These are phyloP conservation scores for Colletotrichum karsti DNA, from an alignment of 2,329 filamentous ascomycete species.

Conservation along the genomic window DNA sequence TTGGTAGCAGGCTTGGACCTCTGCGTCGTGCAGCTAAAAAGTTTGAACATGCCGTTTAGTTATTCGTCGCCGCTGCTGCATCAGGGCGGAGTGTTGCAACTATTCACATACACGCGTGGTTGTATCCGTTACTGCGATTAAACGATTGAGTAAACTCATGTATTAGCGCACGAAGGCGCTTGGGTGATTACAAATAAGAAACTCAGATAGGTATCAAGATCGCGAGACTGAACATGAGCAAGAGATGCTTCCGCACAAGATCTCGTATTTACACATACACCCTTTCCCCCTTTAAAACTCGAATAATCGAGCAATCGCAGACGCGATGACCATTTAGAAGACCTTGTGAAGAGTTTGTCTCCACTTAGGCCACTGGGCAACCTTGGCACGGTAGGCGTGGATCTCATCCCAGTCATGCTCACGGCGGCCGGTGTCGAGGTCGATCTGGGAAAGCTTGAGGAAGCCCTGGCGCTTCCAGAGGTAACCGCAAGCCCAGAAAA, in stretches of 20 bases:
- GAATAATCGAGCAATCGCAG: neutral
- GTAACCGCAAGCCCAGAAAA: slow-evolving; percentile 65
- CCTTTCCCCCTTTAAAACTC: neutral
- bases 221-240: neutral
- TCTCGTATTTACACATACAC: slow-evolving; percentile 2
- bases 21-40: no score
- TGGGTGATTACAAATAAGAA: neutral
- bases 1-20: no score
- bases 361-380: slow-evolving; percentile 63
- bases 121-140: no score
- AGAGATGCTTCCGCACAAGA: neutral
- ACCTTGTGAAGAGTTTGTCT: slow-evolving; percentile 46
- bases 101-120: no score
- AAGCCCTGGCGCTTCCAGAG: slow-evolving; percentile 72
- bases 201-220: slow-evolving; percentile 24
- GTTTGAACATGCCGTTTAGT: no score
- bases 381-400: slow-evolving; percentile 59
- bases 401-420: slow-evolving; percentile 73
- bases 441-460: slow-evolving; percentile 67
- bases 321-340: slow-evolving; percentile 38
- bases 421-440: slow-evolving; percentile 72
- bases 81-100: no score
- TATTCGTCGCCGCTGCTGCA: no score
- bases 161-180: neutral
- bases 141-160: neutral